Conservation (phyloP, 2,329 filamentous ascomycete genomes). For the Meredithiella fracta region DNA sequence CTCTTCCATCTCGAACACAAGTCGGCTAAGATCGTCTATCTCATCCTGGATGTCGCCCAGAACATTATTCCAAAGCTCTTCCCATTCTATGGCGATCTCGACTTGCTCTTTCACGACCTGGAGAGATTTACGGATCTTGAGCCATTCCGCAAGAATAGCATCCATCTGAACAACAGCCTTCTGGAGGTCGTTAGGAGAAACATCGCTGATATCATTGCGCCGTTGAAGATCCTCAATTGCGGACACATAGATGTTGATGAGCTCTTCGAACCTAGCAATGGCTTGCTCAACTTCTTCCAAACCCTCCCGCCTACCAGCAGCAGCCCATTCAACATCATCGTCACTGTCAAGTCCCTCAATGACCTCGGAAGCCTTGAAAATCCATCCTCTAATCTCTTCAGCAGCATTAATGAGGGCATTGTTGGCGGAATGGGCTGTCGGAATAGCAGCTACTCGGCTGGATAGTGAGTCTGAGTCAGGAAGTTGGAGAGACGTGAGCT, state of each 20-base stretch:
- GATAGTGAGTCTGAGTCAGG: constrained; percentile 74
- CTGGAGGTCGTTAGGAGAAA: constrained; percentile 55
- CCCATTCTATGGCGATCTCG: constrained; percentile 97
- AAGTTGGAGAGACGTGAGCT: constrained; percentile 77
- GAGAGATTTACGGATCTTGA: constrained; percentile 59
- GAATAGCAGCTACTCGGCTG: constrained; percentile 67
- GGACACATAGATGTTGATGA: constrained; percentile 82
- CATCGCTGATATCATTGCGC: constrained; percentile 55
- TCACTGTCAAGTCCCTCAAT: constrained; percentile 80
- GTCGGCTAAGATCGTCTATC: constrained; percentile 56
- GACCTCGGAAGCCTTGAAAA: constrained; percentile 78
- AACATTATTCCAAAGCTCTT: constrained; percentile 88
- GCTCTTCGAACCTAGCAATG: constrained; percentile 67
- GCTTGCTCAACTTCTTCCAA: constrained; percentile 56
- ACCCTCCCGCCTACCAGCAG: constrained; percentile 66
- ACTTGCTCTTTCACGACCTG: constrained; percentile 76
- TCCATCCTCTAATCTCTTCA: constrained; percentile 88
- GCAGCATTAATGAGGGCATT: constrained; percentile 72
- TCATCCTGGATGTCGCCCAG: constrained; percentile 86
- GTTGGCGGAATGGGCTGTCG: constrained; percentile 69
- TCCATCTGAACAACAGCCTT: constrained; percentile 80
- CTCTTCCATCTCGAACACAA: constrained; percentile 98
- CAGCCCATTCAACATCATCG: constrained; percentile 96
- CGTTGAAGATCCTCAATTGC: constrained; percentile 86
- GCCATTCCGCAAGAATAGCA: constrained; percentile 67